These are phyloP conservation scores for Verbascum thapsus DNA, from an alignment of 257 asterid genomes.

Conservation along the genomic window DNA sequence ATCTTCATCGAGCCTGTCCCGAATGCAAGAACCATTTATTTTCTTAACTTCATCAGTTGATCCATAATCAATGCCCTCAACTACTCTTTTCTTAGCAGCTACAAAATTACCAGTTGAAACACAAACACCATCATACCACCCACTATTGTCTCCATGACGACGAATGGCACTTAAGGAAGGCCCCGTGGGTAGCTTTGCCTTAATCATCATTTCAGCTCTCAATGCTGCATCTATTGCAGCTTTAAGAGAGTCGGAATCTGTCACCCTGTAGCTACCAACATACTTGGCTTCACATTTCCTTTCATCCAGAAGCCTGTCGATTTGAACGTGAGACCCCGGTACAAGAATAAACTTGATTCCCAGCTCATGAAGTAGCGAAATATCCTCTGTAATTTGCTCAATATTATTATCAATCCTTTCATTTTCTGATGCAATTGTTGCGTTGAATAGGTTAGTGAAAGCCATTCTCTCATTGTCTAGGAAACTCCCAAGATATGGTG, in stretches of 20 bases:
- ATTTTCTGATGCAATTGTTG: too few relatives aligned
- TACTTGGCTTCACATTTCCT: constrained; percentile 81
- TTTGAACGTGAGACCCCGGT: constrained; percentile 93
- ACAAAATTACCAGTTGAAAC: constrained; percentile 90
- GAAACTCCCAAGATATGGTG: too few relatives aligned
- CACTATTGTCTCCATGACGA: constrained; percentile 85
- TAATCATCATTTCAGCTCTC: constrained; percentile 70
- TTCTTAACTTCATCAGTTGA: constrained; percentile 99
- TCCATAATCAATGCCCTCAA: constrained; percentile 84
- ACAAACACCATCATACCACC: constrained; percentile 75
- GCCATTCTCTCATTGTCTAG: too few relatives aligned
- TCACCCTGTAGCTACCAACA: constrained; percentile 89
- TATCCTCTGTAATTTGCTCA: too few relatives aligned
- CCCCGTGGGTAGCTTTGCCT: constrained; percentile 93
- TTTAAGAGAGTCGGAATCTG: constrained; percentile 82
- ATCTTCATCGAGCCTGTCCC: constrained; percentile 86
- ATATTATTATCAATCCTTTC: too few relatives aligned
- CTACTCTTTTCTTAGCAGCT: constrained; percentile 95
- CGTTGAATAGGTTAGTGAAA: too few relatives aligned
- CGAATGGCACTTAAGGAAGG: constrained; percentile 87
- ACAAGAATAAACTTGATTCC: constrained; percentile 97
- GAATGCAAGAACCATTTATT: constrained; percentile 82
- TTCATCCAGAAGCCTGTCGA: constrained; percentile 74
- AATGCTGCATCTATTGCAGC: constrained; percentile 95
- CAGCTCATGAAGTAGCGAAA: constrained; percentile 87